These are phyloP conservation scores for Amylocarpus encephaloides DNA, from an alignment of 2,329 filamentous ascomycete species.

Conservation along the genomic window DNA sequence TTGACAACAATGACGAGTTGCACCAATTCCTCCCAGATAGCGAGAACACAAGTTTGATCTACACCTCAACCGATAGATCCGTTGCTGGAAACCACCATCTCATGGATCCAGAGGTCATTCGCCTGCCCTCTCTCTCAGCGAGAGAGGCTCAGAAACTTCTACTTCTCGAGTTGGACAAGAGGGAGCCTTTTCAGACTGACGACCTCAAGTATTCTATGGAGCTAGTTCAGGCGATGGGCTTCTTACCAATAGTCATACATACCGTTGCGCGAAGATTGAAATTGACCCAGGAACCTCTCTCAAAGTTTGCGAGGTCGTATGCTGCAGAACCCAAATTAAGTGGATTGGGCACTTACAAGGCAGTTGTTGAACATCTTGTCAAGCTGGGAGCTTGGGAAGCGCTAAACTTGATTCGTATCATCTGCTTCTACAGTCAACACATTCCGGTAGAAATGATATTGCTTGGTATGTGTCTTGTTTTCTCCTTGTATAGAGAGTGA, in stretches of 20 bases:
- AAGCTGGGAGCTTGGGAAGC: constrained; percentile 45
- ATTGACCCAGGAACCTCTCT: constrained; percentile 53
- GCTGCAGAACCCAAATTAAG: constrained; percentile 49
- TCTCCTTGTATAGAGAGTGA: background rate
- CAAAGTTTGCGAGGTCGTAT: constrained; percentile 54
- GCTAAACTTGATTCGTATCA: constrained; percentile 56
- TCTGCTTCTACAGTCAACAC: constrained; percentile 59
- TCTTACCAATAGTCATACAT: constrained; percentile 62
- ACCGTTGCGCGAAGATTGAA: constrained; percentile 57
- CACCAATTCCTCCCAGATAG: constrained; percentile 58
- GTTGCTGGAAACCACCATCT: constrained; percentile 49
- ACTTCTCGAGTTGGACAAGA: constrained; percentile 56
- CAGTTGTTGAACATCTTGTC: constrained; percentile 44
- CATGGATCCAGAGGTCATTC: constrained; percentile 52
- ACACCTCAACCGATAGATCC: constrained; percentile 59
- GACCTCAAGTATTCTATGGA: constrained; percentile 53
- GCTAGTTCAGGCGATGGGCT: constrained; percentile 56
- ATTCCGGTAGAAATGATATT: constrained; percentile 60
- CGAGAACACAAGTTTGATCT: constrained; percentile 57
- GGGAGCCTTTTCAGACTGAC: constrained; percentile 43
- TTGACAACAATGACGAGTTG: constrained; percentile 50
- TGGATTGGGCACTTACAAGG: constrained; percentile 41
- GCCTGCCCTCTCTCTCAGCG: constrained; percentile 47
- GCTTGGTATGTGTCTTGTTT: constrained; percentile 38
- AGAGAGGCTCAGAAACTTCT: constrained; percentile 55